Conservation (phyloP, 1,284 basidiomycete species). For the Trametes versicolor region DNA sequence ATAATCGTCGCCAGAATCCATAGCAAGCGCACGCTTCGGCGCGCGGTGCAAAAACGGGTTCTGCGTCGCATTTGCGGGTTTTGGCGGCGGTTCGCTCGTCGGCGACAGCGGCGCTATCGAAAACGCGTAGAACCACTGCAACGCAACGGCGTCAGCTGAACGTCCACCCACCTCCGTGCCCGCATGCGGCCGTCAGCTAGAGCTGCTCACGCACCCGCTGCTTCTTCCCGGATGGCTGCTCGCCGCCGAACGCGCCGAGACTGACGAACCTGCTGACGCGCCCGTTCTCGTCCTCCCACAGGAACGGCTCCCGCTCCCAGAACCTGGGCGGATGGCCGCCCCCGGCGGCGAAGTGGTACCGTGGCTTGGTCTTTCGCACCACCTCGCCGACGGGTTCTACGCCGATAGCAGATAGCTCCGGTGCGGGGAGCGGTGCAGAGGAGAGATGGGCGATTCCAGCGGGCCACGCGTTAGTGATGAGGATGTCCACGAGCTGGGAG, state of each 20-base stretch:
- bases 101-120: constrained; percentile 58
- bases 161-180: not conserved
- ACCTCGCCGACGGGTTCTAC: constrained; percentile 76
- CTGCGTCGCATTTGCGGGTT: constrained; percentile 73
- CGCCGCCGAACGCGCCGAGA: constrained; percentile 86
- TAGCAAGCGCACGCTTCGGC: constrained; percentile 60
- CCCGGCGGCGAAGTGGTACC: constrained; percentile 82
- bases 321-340: constrained; percentile 70
- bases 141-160: constrained; percentile 6
- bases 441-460: constrained; percentile 75
- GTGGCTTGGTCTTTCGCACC: constrained; percentile 70
- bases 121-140: constrained; percentile 84
- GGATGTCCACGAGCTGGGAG: constrained; percentile 81
- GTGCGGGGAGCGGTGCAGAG: constrained; percentile 56
- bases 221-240: constrained; percentile 72
- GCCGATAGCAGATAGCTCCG: constrained; percentile 54
- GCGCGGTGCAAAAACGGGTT: constrained; percentile 71
- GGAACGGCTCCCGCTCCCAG: constrained; percentile 93
- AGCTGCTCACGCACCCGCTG: constrained; percentile 78
- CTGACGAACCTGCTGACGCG: constrained; percentile 83
- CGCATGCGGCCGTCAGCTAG: not conserved
- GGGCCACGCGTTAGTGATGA: constrained; percentile 87
- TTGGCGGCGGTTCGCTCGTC: constrained; percentile 47
- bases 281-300: constrained; percentile 79
- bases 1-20: constrained; percentile 63